A percentile compares a stretch with the other conserved stretches of the same genome.
Evolutionary conservation across 1,139 yeast species (phyloP).

Genomic region (Protomyces lactucae-debilis): DNA sequence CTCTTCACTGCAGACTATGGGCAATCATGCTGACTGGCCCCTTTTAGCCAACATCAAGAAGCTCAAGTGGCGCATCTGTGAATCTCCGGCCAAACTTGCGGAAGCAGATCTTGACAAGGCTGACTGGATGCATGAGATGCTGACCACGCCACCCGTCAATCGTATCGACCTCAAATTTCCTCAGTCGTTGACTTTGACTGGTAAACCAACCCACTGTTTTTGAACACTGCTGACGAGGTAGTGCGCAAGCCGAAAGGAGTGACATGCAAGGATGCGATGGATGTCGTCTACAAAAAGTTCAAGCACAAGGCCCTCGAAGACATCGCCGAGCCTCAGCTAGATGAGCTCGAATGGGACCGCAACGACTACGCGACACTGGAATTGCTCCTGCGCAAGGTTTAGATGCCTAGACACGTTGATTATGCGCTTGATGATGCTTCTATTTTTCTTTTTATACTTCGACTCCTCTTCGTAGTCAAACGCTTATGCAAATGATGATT

Average conservation of each 20-base stretch:
- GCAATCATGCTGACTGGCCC: background rate
- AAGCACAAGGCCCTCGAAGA: constrained; percentile 27
- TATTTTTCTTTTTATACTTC: no score
- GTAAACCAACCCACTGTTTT: background rate
- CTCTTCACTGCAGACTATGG: background rate
- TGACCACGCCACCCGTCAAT: constrained; percentile 22
- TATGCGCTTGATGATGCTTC: no score
- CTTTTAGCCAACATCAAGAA: constrained; percentile 21
- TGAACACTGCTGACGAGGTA: background rate
- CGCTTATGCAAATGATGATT: no score
- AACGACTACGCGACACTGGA: constrained; percentile 22
- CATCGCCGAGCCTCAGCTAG: constrained; percentile 22
- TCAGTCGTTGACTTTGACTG: constrained; percentile 16
- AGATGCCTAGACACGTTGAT: background rate
- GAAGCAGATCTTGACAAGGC: background rate
- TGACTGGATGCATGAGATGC: background rate
- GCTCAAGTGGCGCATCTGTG: constrained; percentile 17
- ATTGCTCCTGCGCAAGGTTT: constrained; percentile 6
- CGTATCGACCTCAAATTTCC: constrained; percentile 25
- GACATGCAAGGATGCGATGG: constrained; percentile 27
- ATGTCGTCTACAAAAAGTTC: constrained; percentile 23
- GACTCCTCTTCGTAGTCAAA: no score
- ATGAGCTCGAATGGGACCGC: constrained; percentile 20
- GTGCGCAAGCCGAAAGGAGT: constrained; percentile 26
- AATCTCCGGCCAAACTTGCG: constrained; percentile 18